Conservation (phyloP, 2,329 filamentous ascomycete species). For the Tolypocladium inflatum region DNA sequence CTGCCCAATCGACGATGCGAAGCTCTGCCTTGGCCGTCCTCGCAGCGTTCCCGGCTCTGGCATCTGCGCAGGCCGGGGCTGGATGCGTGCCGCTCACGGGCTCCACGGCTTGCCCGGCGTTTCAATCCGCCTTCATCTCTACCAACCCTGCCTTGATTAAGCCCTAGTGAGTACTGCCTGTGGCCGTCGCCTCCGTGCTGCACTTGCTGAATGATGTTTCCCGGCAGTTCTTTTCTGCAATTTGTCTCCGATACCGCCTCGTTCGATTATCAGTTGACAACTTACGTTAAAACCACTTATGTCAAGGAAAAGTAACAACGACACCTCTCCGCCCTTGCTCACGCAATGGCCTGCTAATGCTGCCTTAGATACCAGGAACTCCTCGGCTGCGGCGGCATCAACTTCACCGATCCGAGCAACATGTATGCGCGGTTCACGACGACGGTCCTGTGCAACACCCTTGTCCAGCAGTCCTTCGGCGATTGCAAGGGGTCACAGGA, state of each 20-base stretch:
- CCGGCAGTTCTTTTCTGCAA: slow-evolving; percentile 67
- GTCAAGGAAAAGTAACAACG: slow-evolving; percentile 63
- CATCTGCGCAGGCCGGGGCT: slow-evolving; percentile 23
- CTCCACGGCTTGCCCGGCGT: slow-evolving; percentile 64
- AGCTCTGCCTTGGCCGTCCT: slow-evolving; percentile 13
- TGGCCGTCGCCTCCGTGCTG: background rate
- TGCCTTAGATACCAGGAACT: slow-evolving; percentile 62
- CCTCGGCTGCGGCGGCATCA: slow-evolving; percentile 70
- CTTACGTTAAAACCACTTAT: slow-evolving; percentile 68
- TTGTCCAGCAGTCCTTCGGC: slow-evolving; percentile 78
- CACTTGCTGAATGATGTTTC: background rate
- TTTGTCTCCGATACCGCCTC: slow-evolving; percentile 66
- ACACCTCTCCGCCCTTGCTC: background rate
- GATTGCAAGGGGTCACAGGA: slow-evolving; percentile 57
- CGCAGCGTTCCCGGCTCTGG: slow-evolving; percentile 15
- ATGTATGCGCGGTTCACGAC: slow-evolving; percentile 91
- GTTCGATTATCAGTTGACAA: slow-evolving; percentile 67
- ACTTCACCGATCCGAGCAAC: slow-evolving; percentile 67
- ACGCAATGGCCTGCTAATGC: background rate
- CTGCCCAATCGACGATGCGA: background rate
- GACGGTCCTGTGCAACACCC: slow-evolving; percentile 84
- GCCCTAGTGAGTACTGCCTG: slow-evolving; percentile 48
- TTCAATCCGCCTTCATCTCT: slow-evolving; percentile 62
- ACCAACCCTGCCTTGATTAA: slow-evolving; percentile 47
- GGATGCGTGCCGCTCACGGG: slow-evolving; percentile 58